These are phyloP conservation scores for Lentinus polychrous DNA, from an alignment of 1,284 basidiomycete genomes.

Conservation along the genomic window DNA sequence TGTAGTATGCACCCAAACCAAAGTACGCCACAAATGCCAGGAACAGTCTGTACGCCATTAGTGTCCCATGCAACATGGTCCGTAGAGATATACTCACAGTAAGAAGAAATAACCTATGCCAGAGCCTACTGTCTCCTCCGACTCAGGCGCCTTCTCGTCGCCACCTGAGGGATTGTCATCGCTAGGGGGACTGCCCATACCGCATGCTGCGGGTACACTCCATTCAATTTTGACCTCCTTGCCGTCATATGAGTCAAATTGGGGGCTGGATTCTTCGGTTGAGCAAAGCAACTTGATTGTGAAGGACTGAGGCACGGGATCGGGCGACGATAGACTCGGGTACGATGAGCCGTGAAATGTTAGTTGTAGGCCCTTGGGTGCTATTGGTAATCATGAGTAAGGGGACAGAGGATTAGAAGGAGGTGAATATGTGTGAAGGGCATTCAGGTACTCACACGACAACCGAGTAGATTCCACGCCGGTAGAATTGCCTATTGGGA, in stretches of 20 bases:
- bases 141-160: slow-evolving; percentile 23
- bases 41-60: slow-evolving; percentile 42
- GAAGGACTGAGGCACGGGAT: slow-evolving; percentile 45
- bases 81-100: slow-evolving; percentile 42
- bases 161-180: background rate
- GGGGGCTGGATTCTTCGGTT: slow-evolving; percentile 35
- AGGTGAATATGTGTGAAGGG: background rate
- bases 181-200: slow-evolving; percentile 24
- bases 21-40: slow-evolving; percentile 66
- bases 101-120: slow-evolving; percentile 81
- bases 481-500: slow-evolving; percentile 52
- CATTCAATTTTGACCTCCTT: slow-evolving; percentile 51
- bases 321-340: slow-evolving; percentile 34
- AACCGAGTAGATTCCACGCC: slow-evolving; percentile 32
- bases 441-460: slow-evolving; percentile 37
- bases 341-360: slow-evolving; percentile 57
- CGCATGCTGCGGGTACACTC: slow-evolving; percentile 48
- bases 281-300: slow-evolving; percentile 53
- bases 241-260: slow-evolving; percentile 56
- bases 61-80: background rate
- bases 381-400: slow-evolving; percentile 14
- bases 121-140: slow-evolving; percentile 47
- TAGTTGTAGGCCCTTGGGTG: slow-evolving; percentile 52
- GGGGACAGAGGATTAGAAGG: slow-evolving; percentile 6
- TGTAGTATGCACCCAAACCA: slow-evolving; percentile 72